These are phyloP conservation scores for Hymenoscyphus linearis DNA, from an alignment of 2,329 filamentous ascomycete genomes.

Conservation along the genomic window DNA sequence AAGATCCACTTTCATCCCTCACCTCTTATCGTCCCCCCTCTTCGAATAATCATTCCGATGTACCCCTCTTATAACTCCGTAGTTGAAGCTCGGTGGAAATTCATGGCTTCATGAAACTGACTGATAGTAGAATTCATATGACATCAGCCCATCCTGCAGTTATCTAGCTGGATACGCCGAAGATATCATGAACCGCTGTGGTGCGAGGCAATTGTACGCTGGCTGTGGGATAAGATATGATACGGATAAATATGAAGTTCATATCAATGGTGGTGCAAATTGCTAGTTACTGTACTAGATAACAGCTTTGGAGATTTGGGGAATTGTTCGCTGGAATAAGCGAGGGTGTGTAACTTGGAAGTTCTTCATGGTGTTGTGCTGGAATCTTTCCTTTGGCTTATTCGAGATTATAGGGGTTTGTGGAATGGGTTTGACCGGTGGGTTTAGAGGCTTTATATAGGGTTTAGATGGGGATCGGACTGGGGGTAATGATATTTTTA, in stretches of 20 bases:
- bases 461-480: no score
- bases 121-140: background rate
- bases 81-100: no score
- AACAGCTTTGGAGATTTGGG: no score
- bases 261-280: background rate
- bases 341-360: no score
- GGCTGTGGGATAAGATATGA: background rate
- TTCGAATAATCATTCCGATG: background rate
- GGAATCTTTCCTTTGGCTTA: no score
- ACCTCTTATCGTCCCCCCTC: background rate
- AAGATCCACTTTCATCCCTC: background rate
- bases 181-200: background rate
- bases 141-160: background rate
- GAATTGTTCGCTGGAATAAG: no score
- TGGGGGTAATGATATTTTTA: no score
- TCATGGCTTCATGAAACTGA: background rate
- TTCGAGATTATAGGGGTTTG: no score
- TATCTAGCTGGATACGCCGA: background rate
- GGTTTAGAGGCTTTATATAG: no score
- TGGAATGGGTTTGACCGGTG: no score
- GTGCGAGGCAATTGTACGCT: background rate
- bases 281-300: background rate
- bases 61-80: background rate
- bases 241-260: background rate
- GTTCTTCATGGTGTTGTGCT: no score